Base-by-base conservation (phyloP, 306 rosid species). In the Cucurbita maxima region DNA sequence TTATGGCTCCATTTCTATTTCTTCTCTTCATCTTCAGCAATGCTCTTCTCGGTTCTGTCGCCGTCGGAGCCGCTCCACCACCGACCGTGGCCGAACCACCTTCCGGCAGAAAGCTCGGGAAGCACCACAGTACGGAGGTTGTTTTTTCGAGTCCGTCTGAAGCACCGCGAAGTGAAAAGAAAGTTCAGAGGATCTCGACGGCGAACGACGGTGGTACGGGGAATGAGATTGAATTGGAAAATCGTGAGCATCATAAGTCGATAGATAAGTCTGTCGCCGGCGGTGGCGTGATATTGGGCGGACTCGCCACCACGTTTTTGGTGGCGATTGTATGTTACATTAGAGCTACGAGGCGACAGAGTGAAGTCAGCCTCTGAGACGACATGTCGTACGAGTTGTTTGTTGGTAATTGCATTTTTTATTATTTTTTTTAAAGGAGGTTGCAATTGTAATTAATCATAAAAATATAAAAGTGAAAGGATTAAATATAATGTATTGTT, bases 211-310 rank as follows among this genome's bases (percentile, higher is more conserved):
- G 81, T 18, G 57, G 1, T 82, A 40, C 4, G 67, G 70, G 73
- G 56, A 64, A 55, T 55, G 59, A 8, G 59, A 3, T 76, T 15
- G 77, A 78, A 22, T 71, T 76, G 68, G 56, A 52, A 3, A 80
- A 79, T 14, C 86, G 79, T 14, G 88, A 76, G 15, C 87, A 72
- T 48, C 87, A 75, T 11, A 22, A 47, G 59, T 71, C 86, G 5
- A 52, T 68, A n/a, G 96, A 92, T 52, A 90, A 75, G 86, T 90
- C 98, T 10, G 66, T 88, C 1, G 91, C 85, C 3, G 96, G 96
- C 0, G 98, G 89, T 1, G 93, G 91, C 8, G 89, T 92, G 74
- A 90, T 92, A 48, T 90, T 92, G 41, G 98, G 96, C 64, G 96
- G 98, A 69, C 88, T 92, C 73, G 96, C 88, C 30, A 82, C 92